A percentile compares a stretch with the other conserved stretches of the same genome.
phyloP scores from a whole-genome alignment of 2,329 filamentous ascomycete genomes.

The Aspergillus phoenicis region DNA sequence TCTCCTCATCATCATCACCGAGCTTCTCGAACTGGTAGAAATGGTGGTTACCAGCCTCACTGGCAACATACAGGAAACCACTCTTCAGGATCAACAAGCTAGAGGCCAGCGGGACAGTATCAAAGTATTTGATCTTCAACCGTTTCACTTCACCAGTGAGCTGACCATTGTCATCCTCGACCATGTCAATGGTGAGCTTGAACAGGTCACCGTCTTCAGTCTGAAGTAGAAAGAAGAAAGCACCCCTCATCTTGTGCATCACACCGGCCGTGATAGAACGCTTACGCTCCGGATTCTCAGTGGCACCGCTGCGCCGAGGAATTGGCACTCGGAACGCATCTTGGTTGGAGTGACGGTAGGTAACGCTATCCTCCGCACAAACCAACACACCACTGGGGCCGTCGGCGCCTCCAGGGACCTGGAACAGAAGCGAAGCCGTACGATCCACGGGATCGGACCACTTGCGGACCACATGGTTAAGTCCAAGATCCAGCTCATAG shows the following conservation, averaged over 20 bases:
- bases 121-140: constrained; percentile 95
- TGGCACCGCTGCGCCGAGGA: constrained; percentile 80
- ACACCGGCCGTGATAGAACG: constrained; percentile 84
- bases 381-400: constrained; percentile 94
- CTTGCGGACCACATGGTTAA: constrained; percentile 95
- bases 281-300: constrained; percentile 90
- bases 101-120: constrained; percentile 86
- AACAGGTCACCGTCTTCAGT: constrained; percentile 98
- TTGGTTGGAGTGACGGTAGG: constrained; percentile 95
- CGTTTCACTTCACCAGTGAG: constrained; percentile 78
- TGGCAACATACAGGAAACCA: constrained; percentile 89
- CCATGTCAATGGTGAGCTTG: constrained; percentile 92
- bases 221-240: constrained; percentile 96
- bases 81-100: constrained; percentile 92
- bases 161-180: constrained; percentile 74
- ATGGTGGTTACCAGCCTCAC: constrained; percentile 88
- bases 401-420: constrained; percentile 90
- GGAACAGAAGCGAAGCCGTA: constrained; percentile 85
- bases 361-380: constrained; percentile 91
- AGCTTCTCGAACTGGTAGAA: constrained; percentile 98
- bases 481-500: constrained; percentile 92
- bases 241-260: constrained; percentile 96
- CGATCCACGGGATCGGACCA: constrained; percentile 95
- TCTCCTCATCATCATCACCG: constrained; percentile 90
- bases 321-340: constrained; percentile 87